Conservation (phyloP, 306 rosid species). For the Pyrus betulifolia region DNA sequence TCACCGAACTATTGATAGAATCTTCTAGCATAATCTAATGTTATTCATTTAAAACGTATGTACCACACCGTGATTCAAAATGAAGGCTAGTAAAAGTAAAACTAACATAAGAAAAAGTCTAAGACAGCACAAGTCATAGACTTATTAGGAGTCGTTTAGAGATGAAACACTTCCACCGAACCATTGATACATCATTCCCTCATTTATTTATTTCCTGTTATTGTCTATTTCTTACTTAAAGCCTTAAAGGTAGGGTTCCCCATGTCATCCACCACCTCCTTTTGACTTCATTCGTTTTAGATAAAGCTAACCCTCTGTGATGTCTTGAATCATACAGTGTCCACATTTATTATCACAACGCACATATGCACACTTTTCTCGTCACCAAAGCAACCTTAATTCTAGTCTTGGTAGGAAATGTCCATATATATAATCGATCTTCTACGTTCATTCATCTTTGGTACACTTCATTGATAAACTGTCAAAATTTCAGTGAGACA, state of each 20-base stretch:
- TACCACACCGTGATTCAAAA: too few relatives aligned
- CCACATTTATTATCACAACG: background rate
- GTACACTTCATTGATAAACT: background rate
- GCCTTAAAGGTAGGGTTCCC: background rate
- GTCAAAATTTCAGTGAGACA: background rate
- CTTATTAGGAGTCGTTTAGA: background rate
- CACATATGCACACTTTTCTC: background rate
- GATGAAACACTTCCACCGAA: background rate
- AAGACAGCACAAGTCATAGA: background rate
- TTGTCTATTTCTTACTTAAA: background rate
- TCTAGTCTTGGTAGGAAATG: background rate
- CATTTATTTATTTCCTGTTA: background rate
- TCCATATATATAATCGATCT: background rate
- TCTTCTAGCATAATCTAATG: too few relatives aligned
- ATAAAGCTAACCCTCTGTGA: background rate
- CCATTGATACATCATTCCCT: background rate
- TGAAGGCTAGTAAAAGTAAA: too few relatives aligned
- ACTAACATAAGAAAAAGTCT: background rate
- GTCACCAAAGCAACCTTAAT: background rate
- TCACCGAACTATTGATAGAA: too few relatives aligned
- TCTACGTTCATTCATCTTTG: background rate
- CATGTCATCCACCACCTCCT: background rate
- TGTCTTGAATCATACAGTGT: background rate
- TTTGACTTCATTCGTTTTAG: background rate
- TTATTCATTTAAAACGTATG: too few relatives aligned